A percentile compares a stretch with the other conserved stretches of the same genome.
Conservation (phyloP, 1,284 basidiomycete species). For the Ganoderma lucidum region DNA sequence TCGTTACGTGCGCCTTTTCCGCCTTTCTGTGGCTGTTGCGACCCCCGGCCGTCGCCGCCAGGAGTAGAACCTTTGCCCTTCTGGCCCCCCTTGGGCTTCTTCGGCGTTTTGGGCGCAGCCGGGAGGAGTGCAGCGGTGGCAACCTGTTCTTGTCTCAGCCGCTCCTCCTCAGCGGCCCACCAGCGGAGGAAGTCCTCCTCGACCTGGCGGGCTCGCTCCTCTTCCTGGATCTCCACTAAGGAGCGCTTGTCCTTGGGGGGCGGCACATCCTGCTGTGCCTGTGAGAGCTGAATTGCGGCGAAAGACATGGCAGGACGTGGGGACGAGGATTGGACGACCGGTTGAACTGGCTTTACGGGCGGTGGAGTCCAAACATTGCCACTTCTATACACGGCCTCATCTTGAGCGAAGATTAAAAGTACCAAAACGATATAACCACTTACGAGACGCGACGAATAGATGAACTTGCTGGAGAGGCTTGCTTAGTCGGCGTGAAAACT, state of each 20-base stretch:
- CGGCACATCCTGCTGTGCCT: constrained; percentile 61
- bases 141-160: constrained; percentile 49
- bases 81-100: constrained; percentile 24
- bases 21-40: constrained; percentile 9
- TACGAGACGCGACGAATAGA: constrained; percentile 56
- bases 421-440: constrained; percentile 38
- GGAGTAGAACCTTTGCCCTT: constrained; percentile 11
- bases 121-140: constrained; percentile 20
- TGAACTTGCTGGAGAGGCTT: constrained; percentile 43
- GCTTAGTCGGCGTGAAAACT: constrained; percentile 63
- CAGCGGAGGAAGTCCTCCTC: constrained; percentile 86
- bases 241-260: constrained; percentile 63
- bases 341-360: constrained; percentile 53
- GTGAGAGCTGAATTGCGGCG: constrained; percentile 83
- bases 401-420: background rate
- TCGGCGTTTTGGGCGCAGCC: constrained; percentile 19
- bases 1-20: constrained; percentile 9
- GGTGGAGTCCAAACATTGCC: constrained; percentile 64
- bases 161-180: constrained; percentile 86
- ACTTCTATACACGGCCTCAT: constrained; percentile 41
- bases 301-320: constrained; percentile 66
- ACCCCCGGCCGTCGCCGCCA: background rate
- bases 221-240: constrained; percentile 85
- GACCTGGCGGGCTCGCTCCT: constrained; percentile 70
- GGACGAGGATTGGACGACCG: constrained; percentile 47